Percentiles rank a stretch among this genome's conserved stretches.
phyloP scores from a whole-genome alignment of 2,329 filamentous ascomycete genomes.

The Periconia sp. region DNA sequence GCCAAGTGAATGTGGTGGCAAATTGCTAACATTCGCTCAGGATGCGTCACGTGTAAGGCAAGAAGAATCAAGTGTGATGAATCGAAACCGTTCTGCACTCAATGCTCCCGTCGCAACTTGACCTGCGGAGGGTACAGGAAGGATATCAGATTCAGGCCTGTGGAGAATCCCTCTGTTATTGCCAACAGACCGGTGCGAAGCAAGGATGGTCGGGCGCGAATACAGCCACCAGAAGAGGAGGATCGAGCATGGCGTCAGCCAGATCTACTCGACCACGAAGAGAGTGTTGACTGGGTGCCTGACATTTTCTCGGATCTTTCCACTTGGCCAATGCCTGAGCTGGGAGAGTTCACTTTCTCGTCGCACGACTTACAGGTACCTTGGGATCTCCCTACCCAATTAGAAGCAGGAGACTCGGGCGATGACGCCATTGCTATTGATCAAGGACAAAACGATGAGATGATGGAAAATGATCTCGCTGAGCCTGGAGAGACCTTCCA shows the following conservation, averaged over 20 bases:
- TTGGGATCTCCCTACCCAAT: no score
- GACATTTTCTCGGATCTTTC: not conserved
- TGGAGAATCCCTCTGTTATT: constrained; percentile 52
- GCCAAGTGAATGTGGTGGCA: not conserved
- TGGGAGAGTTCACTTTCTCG: no score
- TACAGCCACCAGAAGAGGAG: not conserved
- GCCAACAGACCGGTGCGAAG: not conserved
- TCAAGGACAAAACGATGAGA: no score
- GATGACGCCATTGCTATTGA: no score
- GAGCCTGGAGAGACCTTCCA: no score
- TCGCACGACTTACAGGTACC: no score
- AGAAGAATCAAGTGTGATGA: constrained; percentile 76
- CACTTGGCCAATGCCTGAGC: no score
- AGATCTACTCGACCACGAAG: not conserved
- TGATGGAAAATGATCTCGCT: no score
- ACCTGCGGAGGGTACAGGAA: constrained; percentile 73
- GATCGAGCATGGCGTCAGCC: not conserved
- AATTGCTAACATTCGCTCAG: constrained; percentile 45
- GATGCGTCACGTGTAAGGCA: constrained; percentile 74
- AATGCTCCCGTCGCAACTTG: constrained; percentile 69
- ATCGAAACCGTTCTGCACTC: constrained; percentile 69
- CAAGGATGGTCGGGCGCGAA: not conserved
- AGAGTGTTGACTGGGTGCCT: constrained; percentile 16
- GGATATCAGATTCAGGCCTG: constrained; percentile 62
- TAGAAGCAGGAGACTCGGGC: no score